Base-by-base conservation (phyloP, 306 rosid species). In the Begonia loranthoides region DNA sequence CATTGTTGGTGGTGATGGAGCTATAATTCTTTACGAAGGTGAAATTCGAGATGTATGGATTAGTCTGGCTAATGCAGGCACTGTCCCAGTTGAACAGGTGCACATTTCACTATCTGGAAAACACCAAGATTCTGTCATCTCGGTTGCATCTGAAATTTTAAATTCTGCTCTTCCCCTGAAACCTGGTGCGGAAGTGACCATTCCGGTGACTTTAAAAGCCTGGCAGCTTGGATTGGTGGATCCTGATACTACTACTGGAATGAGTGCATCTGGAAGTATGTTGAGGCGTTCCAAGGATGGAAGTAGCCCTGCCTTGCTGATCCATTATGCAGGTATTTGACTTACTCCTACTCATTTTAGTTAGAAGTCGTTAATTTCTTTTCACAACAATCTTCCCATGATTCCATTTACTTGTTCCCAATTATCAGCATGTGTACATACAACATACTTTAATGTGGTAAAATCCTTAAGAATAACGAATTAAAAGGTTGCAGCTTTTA, bases 31-130 rank as follows among this genome's bases (percentile, higher is more conserved):
- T 58, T 83, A 74, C 19, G 99, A 92, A 78, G 99, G 99, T 45
- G 96, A 92, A 79, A 86, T 92, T 60, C 87, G 82, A 58, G 94
- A 83, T 63, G 75, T 92, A 57, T 76, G 84, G 87, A 83, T 86
- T 60, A 72, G 81, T 67, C 79, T 92, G 65, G 93, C 96, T 58
- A 92, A 92, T 75, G 99, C 99, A 9, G 96, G 96, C 58, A 86
- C 96, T 11, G 90, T 92, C 69, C 84, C 94, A 39, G 84, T 80
- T 40, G 99, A 86, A 70, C 95, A 83, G 71, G 88, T 78, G 33
- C 94, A 92, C 74, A 76, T 86, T 66, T 92, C 96, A 51, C 57
- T 92, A 22, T 82, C 94, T 0, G 96, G 95, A 51, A 86, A 92
- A 69, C 85, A 92, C 68, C 99, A 86, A 73, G 93, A 92, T 70